Evolutionary conservation across 1,139 yeast genomes (phyloP).

Genomic region (Ashbya aceris): DNA sequence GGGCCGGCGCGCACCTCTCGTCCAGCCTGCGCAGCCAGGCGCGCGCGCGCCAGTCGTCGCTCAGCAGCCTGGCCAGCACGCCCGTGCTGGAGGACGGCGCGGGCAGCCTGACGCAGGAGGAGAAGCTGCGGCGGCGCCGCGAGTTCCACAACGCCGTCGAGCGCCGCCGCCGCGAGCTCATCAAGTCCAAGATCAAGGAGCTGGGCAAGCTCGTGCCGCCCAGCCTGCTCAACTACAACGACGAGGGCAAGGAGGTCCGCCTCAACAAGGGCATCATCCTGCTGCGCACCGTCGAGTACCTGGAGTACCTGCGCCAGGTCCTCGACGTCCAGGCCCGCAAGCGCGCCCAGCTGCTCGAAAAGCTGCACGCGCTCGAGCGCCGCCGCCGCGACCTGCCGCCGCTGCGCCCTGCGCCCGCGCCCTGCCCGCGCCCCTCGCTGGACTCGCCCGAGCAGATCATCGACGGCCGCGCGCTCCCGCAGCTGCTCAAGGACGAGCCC

Average conservation of each 20-base stretch:
- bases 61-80: conserved; percentile 10
- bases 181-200: conserved; percentile 67
- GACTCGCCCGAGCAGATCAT: conserved; percentile 16
- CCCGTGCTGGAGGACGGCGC: conserved; percentile 7
- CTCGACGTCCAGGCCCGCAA: conserved; percentile 35
- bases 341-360: conserved; percentile 27
- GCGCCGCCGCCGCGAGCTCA: conserved; percentile 66
- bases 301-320: conserved; percentile 43
- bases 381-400: conserved; percentile 3
- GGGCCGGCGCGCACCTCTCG: conserved; percentile 23
- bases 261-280: conserved; percentile 66
- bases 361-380: conserved; percentile 31
- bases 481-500: conserved; percentile 2
- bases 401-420: neutral
- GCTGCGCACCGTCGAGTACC: conserved; percentile 60
- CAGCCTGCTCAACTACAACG: conserved; percentile 44
- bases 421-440: conserved; percentile 3
- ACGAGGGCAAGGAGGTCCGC: conserved; percentile 53
- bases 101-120: conserved; percentile 49
- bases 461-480: conserved; percentile 15
- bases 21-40: conserved; percentile 21
- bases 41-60: conserved; percentile 19
- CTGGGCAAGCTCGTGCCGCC: conserved; percentile 67
- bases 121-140: conserved; percentile 56
- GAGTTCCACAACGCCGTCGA: conserved; percentile 80